These are phyloP conservation scores for Botrytis sinoallii DNA, from an alignment of 2,329 filamentous ascomycete species.

Conservation along the genomic window DNA sequence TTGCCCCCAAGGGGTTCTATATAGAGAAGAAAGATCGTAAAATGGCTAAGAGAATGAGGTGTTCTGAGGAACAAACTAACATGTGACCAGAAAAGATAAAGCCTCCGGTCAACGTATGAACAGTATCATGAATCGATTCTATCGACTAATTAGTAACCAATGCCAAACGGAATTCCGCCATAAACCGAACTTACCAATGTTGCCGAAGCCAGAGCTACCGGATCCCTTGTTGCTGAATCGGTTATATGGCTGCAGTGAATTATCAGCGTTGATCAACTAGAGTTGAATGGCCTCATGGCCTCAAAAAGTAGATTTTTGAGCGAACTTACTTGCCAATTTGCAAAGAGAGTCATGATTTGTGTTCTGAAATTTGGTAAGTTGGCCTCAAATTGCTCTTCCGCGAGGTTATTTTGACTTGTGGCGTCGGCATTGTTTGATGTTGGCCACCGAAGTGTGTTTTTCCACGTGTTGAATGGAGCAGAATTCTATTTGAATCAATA, in stretches of 20 bases:
- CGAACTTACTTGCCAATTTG: constrained; percentile 18
- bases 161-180: not conserved
- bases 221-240: constrained; percentile 19
- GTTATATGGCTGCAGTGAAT: constrained; percentile 2
- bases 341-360: constrained; percentile 19
- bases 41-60: not conserved
- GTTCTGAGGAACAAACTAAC: not conserved
- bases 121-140: constrained; percentile 20
- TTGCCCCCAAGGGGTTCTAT: not conserved
- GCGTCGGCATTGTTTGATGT: not conserved
- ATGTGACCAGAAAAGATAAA: not conserved
- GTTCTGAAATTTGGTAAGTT: constrained; percentile 16
- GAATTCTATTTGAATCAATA: constrained; percentile 1
- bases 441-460: constrained; percentile 14
- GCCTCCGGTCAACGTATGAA: constrained; percentile 11
- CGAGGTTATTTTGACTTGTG: constrained; percentile 13
- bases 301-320: not conserved
- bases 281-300: not conserved
- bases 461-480: not conserved
- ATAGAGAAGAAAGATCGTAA: not conserved
- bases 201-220: constrained; percentile 3
- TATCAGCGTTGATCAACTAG: not conserved
- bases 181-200: not conserved
- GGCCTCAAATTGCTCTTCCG: constrained; percentile 12
- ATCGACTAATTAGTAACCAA: not conserved